Base-by-base conservation (phyloP, 106 monocot genomes). In the Acanthochlamys bracteata region DNA sequence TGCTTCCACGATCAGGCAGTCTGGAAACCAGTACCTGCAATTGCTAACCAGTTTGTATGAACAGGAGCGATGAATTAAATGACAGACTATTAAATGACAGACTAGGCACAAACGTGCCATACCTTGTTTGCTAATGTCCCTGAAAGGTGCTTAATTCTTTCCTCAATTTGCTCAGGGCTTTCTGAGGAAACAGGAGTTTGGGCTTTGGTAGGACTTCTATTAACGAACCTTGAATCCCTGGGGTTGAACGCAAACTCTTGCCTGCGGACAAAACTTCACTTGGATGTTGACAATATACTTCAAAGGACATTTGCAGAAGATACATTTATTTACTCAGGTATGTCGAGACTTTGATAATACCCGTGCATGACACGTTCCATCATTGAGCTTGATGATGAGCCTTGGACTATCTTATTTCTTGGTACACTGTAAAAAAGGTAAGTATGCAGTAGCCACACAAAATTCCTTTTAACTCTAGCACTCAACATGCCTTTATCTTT, bases 1-100 rank as follows among this genome's bases (percentile, higher is more conserved):
- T 86, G 0, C 74, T 83, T 11, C 91, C 91, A 20, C 61, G 58
- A 68, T 91, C 91, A 3, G 91, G 83, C 56, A 91, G 68, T 55
- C 61, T 91, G 21, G 74, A 71, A 47, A 91, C 66, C 59, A 91
- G 23, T 20, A 61, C 83, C 91, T 91, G 69, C 11, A 68, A 60
- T n/a, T n/a, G n/a, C n/a, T n/a, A n/a, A n/a, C n/a, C n/a, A n/a
- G n/a, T n/a, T n/a, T n/a, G n/a, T n/a, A n/a, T n/a, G n/a, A n/a
- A n/a, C n/a, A n/a, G n/a, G n/a, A n/a, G n/a, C n/a, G n/a, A n/a
- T n/a, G n/a, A n/a, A n/a, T n/a, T n/a, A n/a, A n/a, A n/a, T n/a
- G n/a, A n/a, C n/a, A n/a, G n/a, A n/a, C n/a, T n/a, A n/a, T n/a
- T n/a, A n/a, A n/a, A n/a, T n/a, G n/a, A n/a, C n/a, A n/a, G n/a